Evolutionary conservation across 306 rosid genomes (phyloP).

Genomic region (Cicer judaicum): DNA sequence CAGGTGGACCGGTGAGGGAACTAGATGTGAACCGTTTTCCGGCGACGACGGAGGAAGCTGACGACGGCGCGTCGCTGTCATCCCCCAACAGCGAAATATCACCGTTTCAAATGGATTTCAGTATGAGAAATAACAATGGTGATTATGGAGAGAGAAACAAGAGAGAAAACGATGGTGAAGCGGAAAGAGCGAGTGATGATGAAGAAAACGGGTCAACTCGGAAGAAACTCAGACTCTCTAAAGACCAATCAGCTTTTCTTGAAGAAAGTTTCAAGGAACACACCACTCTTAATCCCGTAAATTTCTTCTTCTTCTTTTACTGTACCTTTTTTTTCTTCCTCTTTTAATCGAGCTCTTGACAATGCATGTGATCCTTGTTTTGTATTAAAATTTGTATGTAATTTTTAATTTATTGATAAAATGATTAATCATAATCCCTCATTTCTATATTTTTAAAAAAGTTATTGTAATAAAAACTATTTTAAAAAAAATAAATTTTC

Average conservation of each 20-base stretch:
- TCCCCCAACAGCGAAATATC: constrained; percentile 84
- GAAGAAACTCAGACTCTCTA: constrained; percentile 94
- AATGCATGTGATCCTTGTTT: too few species aligned
- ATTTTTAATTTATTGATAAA: too few species aligned
- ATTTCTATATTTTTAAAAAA: too few species aligned
- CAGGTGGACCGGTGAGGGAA: constrained; percentile 57
- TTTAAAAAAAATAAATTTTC: too few species aligned
- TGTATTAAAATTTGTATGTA: too few species aligned
- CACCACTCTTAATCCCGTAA: constrained; percentile 87
- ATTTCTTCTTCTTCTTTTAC: neutral
- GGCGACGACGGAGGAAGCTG: constrained; percentile 54
- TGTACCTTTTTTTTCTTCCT: neutral
- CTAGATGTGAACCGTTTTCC: constrained; percentile 68
- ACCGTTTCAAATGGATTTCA: constrained; percentile 77
- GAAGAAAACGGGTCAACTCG: constrained; percentile 84
- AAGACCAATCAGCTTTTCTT: constrained; percentile 91
- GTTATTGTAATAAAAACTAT: too few species aligned
- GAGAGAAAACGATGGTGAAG: constrained; percentile 64
- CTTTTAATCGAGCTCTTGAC: neutral
- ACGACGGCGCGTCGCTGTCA: constrained; percentile 62
- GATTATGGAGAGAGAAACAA: constrained; percentile 49
- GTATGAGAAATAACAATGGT: constrained; percentile 43
- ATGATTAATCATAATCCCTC: too few species aligned
- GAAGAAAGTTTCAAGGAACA: constrained; percentile 98
- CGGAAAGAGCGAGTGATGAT: constrained; percentile 59